Evolutionary conservation across 257 asterid genomes (phyloP).

Genomic region (Salvia miltiorrhiza): DNA sequence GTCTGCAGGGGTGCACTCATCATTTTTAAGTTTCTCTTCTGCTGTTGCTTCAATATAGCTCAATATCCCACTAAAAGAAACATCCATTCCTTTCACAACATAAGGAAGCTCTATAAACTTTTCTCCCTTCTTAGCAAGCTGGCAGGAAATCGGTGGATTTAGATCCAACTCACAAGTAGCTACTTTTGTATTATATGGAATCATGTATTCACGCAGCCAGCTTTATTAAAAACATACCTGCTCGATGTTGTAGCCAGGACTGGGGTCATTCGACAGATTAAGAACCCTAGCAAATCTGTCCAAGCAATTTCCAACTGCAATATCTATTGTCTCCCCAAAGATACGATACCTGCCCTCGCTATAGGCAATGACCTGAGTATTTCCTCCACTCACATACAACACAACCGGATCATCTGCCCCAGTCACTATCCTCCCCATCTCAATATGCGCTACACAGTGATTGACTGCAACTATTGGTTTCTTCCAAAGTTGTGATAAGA

Average conservation of each 20-base stretch:
- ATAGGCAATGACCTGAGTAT: slow-evolving; percentile 91
- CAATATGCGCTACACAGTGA: slow-evolving; percentile 95
- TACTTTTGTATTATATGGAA: slow-evolving; percentile 6
- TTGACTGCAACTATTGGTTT: slow-evolving; percentile 89
- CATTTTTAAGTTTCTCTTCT: slow-evolving; percentile 69
- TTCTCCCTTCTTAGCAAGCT: slow-evolving; percentile 95
- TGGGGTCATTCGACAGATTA: slow-evolving; percentile 86
- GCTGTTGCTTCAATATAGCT: slow-evolving; percentile 89
- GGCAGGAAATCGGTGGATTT: slow-evolving; percentile 21
- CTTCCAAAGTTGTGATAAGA: slow-evolving; percentile 89
- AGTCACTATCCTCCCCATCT: slow-evolving; percentile 88
- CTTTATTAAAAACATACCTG: slow-evolving; percentile 44
- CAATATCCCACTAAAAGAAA: slow-evolving; percentile 92
- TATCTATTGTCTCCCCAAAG: slow-evolving; percentile 92
- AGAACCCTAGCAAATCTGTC: slow-evolving; percentile 97
- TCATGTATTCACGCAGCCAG: not conserved
- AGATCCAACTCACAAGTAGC: too few relatives aligned
- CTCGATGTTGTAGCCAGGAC: slow-evolving; percentile 97
- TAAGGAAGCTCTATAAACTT: slow-evolving; percentile 89
- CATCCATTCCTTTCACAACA: slow-evolving; percentile 98
- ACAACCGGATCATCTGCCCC: slow-evolving; percentile 96
- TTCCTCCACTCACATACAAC: slow-evolving; percentile 90
- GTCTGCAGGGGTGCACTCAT: slow-evolving; percentile 61
- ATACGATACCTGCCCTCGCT: slow-evolving; percentile 89
- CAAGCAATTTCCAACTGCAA: slow-evolving; percentile 92